These are phyloP conservation scores for Cornus suecica DNA, from an alignment of 148 eudicot species.

Conservation along the genomic window DNA sequence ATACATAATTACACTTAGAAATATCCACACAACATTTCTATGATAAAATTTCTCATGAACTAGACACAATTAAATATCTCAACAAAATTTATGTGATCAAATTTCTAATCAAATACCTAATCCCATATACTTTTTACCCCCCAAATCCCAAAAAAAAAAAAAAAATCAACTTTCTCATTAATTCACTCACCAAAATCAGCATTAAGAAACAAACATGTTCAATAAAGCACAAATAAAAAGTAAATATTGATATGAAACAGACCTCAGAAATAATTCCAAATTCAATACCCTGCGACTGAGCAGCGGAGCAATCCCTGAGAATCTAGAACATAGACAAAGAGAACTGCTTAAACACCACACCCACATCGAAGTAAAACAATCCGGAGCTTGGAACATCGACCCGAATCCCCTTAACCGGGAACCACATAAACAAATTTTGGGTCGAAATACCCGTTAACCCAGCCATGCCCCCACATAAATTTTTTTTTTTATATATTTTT, in stretches of 20 bases:
- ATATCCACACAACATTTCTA: background rate
- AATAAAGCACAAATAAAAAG: background rate
- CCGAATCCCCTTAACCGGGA: conserved; percentile 66
- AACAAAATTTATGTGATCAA: no score
- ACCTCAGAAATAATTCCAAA: conserved; percentile 35
- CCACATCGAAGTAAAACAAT: conserved; percentile 83
- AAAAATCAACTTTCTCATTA: no score
- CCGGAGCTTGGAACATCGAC: conserved; percentile 91
- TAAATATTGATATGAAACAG: background rate
- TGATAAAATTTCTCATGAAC: background rate
- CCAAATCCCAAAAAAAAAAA: background rate
- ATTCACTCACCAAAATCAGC: background rate
- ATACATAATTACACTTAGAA: background rate
- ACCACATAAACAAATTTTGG: conserved; percentile 82
- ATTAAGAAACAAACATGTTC: background rate
- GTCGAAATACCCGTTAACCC: conserved; percentile 74
- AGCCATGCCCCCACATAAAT: no score
- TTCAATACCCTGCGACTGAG: conserved; percentile 22
- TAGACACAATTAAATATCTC: no score
- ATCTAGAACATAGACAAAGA: conserved; percentile 72
- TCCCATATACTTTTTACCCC: no score
- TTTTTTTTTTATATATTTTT: no score
- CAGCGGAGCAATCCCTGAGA: conserved; percentile 68
- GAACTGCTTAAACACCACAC: conserved; percentile 82
- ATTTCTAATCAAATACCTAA: no score